A percentile compares a stretch with the other conserved stretches of the same genome.
Evolutionary conservation across 306 rosid genomes (phyloP).

Genomic region (Sphenostylis stenocarpa): DNA sequence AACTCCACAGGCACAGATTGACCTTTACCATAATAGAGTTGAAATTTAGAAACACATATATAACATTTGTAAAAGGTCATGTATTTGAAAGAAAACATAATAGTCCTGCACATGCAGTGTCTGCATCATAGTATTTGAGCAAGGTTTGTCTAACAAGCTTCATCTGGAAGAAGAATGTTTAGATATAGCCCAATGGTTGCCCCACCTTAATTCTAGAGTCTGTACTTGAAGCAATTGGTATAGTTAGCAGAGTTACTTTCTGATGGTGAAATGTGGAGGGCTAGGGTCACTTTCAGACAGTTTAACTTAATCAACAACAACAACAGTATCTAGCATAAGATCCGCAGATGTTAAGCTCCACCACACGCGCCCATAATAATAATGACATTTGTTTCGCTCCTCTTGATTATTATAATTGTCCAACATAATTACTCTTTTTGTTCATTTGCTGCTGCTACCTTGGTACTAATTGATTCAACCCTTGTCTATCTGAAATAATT

Average conservation of each 20-base stretch:
- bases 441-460: slow-evolving; percentile 1
- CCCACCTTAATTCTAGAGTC: slow-evolving; percentile 33
- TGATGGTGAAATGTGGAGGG: background rate
- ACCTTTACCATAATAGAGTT: background rate
- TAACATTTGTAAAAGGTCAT: background rate
- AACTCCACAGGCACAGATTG: background rate
- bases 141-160: slow-evolving; percentile 42
- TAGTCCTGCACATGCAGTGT: slow-evolving; percentile 45
- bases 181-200: slow-evolving; percentile 25
- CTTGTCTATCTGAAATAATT: slow-evolving; percentile 40
- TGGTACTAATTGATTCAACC: slow-evolving; percentile 22
- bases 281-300: slow-evolving; percentile 41
- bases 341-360: slow-evolving; percentile 34
- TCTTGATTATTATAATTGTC: slow-evolving; percentile 25
- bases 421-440: slow-evolving; percentile 31
- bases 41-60: background rate
- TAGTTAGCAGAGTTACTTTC: slow-evolving; percentile 7
- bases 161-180: slow-evolving; percentile 36
- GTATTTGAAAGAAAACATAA: slow-evolving; percentile 30
- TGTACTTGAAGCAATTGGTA: slow-evolving; percentile 39
- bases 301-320: slow-evolving; percentile 36
- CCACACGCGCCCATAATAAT: slow-evolving; percentile 67
- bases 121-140: slow-evolving; percentile 22
- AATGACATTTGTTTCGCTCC: slow-evolving; percentile 30
- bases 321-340: slow-evolving; percentile 52